Conservation (phyloP, 2,329 filamentous ascomycete species). For the Trichoderma harzianum region DNA sequence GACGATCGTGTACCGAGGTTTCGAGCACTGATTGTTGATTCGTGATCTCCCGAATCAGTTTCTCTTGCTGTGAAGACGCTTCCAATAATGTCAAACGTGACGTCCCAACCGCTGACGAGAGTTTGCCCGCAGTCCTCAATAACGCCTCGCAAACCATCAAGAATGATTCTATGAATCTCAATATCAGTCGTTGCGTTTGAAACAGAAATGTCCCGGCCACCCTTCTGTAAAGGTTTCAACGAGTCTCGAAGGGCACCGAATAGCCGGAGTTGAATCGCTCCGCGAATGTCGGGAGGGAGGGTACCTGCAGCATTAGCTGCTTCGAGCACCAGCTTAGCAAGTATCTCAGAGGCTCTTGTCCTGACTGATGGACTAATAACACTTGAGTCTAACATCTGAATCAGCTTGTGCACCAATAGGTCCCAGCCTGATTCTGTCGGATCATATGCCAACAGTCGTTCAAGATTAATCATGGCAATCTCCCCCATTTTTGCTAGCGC, state of each 20-base stretch:
- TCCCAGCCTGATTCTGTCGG: conserved; percentile 74
- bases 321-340: conserved; percentile 57
- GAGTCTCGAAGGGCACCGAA: conserved; percentile 64
- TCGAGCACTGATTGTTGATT: conserved; percentile 30
- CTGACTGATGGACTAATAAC: conserved; percentile 51
- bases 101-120: conserved; percentile 77
- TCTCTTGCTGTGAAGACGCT: conserved; percentile 65
- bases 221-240: conserved; percentile 51
- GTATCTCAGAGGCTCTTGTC: conserved; percentile 60
- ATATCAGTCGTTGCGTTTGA: conserved; percentile 63
- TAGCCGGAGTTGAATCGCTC: conserved; percentile 67
- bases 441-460: conserved; percentile 66
- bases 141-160: conserved; percentile 77
- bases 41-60: conserved; percentile 34
- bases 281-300: conserved; percentile 48
- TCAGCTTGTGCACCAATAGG: conserved; percentile 56
- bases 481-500: conserved; percentile 72
- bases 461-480: conserved; percentile 69
- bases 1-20: conserved; percentile 58
- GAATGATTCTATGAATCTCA: conserved; percentile 74
- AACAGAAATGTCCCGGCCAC: conserved; percentile 52
- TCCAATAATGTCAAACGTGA: conserved; percentile 79
- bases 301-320: conserved; percentile 54
- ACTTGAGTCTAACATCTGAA: conserved; percentile 47
- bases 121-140: conserved; percentile 87